Conservation (phyloP, 768 basidiomycete species). For the Roridomyces roridus region DNA sequence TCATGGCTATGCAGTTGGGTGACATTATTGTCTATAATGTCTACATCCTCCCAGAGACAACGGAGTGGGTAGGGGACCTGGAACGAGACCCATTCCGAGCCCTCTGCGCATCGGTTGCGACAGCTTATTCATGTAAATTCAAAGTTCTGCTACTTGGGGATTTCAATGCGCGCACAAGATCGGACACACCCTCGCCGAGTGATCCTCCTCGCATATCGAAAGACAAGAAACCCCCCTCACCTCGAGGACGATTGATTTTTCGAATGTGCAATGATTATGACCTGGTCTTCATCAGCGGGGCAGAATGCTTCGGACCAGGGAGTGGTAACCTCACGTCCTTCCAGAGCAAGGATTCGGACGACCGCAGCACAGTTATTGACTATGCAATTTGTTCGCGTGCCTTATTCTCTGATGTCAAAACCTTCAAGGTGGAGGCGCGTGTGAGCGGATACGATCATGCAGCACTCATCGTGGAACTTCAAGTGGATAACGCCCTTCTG, state of each 20-base stretch:
- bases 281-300: conserved; percentile 1
- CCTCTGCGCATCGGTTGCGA: background rate
- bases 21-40: conserved; percentile 1
- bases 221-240: background rate
- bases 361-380: conserved; percentile 6
- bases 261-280: background rate
- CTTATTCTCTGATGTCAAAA: background rate
- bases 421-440: background rate
- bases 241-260: background rate
- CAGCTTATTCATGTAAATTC: conserved; percentile 4
- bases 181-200: background rate
- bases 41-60: conserved; percentile 3
- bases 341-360: conserved; percentile 5
- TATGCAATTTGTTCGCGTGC: conserved; percentile 4
- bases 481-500: background rate
- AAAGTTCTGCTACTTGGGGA: background rate
- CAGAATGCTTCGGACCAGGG: background rate
- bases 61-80: background rate
- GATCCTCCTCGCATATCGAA: conserved; percentile 1
- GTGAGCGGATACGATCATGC: conserved; percentile 6
- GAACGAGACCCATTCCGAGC: conserved; percentile 10
- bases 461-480: background rate
- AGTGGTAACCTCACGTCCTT: conserved; percentile 17
- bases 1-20: conserved; percentile 5
- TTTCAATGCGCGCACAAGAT: conserved; percentile 9